Percentiles rank a stretch among this genome's conserved stretches.
These are phyloP conservation scores for Mortierella alpina DNA, from an alignment of 192 early-diverging fungal species.

Conservation along the genomic window DNA sequence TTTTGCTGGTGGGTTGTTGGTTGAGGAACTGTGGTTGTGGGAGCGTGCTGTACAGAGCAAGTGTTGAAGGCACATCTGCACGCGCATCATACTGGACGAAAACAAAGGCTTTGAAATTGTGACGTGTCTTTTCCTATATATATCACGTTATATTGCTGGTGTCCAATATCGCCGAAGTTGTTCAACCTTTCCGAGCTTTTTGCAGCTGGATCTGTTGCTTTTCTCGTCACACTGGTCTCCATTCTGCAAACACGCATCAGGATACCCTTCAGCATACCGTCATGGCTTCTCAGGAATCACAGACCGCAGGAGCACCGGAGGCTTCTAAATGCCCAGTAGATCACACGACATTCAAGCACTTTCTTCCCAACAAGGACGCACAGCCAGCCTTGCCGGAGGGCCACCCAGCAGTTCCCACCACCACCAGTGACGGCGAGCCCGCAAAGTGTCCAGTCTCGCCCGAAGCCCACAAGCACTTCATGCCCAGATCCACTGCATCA, in stretches of 20 bases:
- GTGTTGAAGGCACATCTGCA: background rate
- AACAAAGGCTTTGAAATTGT: background rate
- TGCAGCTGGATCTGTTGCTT: background rate
- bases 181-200: background rate
- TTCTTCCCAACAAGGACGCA: slow-evolving; percentile 48
- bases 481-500: slow-evolving; percentile 37
- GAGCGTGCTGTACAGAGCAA: background rate
- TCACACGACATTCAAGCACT: slow-evolving; percentile 64
- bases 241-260: background rate
- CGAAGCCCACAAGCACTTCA: slow-evolving; percentile 62
- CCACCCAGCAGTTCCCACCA: slow-evolving; percentile 40
- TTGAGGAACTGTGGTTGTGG: background rate
- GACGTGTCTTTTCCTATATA: slow-evolving; percentile 7
- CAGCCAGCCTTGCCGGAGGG: slow-evolving; percentile 33
- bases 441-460: slow-evolving; percentile 69
- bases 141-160: background rate
- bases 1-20: background rate
- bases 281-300: slow-evolving; percentile 34
- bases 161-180: background rate
- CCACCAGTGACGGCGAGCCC: slow-evolving; percentile 27
- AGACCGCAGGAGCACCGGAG: slow-evolving; percentile 18
- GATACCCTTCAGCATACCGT: too few relatives aligned
- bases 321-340: slow-evolving; percentile 65
- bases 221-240: background rate
- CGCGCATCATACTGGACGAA: background rate